Evolutionary conservation across 768 basidiomycete genomes (phyloP), one percentile per base, ranked within the genome.

Genomic region (Coprinopsis sp.): DNA sequence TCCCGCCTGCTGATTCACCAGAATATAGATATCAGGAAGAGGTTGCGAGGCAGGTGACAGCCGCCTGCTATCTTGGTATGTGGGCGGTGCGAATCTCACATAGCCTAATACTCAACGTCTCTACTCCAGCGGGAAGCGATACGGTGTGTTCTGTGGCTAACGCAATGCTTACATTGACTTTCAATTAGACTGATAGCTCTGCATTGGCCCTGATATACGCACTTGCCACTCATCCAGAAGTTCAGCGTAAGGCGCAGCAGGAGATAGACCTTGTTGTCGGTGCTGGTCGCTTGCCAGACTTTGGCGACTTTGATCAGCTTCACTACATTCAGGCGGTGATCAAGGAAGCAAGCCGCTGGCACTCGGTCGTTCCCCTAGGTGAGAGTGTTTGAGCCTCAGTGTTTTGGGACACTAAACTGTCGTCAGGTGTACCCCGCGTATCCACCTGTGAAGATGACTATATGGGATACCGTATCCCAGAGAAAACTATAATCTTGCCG

Each of bases 391-490:
- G 12, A 33, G 31, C 23, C 10, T 14, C 22, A 4, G 25, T 13
- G 24, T 10, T 8, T 16, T 19, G n/a, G 21, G 21, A 11, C 29
- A 12, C 18, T n/a, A 16, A 18, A 4, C 8, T n/a, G 14, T 22
- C 12, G 19, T 28, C 27, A 53, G 59, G 51, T 30, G 37, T 59
- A 16, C 47, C 52, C 3, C 57, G 53, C 38, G 29, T 36, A 22
- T 36, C 48, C 16, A 56, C 50, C 8, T 33, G 52, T 23, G 64
- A 68, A 19, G 66, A 69, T 45, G 58, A 65, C 11, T 69, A 64
- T 40, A 58, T 61, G 31, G 67, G 67, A 6, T 67, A 66, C 49
- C 58, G 56, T 31, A 66, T 70, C 33, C 68, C 70, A 13, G 61
- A 63, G 49, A 69, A 69, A 2, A 51, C 60, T 16, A 37, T 56